These are phyloP conservation scores for Pseudopithomyces chartarum DNA, from an alignment of 2,329 filamentous ascomycete species.

Conservation along the genomic window DNA sequence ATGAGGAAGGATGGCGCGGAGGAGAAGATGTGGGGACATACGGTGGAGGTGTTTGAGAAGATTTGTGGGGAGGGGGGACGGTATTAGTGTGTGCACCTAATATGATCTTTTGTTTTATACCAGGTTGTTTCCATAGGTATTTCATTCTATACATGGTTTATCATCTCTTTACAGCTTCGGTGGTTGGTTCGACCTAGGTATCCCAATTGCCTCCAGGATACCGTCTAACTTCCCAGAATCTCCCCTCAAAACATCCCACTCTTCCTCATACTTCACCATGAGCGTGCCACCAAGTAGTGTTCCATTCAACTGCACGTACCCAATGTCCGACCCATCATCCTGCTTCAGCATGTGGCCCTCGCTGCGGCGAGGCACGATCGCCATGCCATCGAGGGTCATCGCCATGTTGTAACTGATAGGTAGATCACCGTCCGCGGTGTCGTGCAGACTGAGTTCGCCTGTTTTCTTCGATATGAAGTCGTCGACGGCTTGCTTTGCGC, in stretches of 20 bases:
- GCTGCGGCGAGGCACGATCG: slow-evolving; percentile 56
- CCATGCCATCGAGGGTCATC: slow-evolving; percentile 60
- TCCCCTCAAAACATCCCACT: slow-evolving; percentile 56
- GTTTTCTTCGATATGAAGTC: slow-evolving; percentile 49
- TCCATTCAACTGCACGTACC: slow-evolving; percentile 59
- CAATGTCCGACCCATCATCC: slow-evolving; percentile 44
- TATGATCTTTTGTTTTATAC: too few relatives aligned
- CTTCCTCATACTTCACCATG: slow-evolving; percentile 62
- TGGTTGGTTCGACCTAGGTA: slow-evolving; percentile 24
- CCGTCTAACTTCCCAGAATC: slow-evolving; percentile 49
- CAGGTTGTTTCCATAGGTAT: not conserved
- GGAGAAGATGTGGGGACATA: slow-evolving; percentile 38
- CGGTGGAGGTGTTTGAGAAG: slow-evolving; percentile 36
- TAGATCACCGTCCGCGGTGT: slow-evolving; percentile 43
- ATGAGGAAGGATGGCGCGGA: slow-evolving; percentile 29
- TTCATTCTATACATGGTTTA: too few relatives aligned
- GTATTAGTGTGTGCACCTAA: slow-evolving; percentile 13
- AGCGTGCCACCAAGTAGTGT: slow-evolving; percentile 62
- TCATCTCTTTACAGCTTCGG: too few relatives aligned
- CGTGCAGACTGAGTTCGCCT: slow-evolving; percentile 29
- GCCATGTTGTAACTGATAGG: slow-evolving; percentile 64
- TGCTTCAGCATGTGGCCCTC: slow-evolving; percentile 51
- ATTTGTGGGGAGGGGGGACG: slow-evolving; percentile 28
- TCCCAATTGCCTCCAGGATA: slow-evolving; percentile 48
- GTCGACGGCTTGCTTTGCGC: slow-evolving; percentile 41